Conservation (phyloP, 2,329 filamentous ascomycete genomes). For the Sporothrix brunneoviolacea region DNA sequence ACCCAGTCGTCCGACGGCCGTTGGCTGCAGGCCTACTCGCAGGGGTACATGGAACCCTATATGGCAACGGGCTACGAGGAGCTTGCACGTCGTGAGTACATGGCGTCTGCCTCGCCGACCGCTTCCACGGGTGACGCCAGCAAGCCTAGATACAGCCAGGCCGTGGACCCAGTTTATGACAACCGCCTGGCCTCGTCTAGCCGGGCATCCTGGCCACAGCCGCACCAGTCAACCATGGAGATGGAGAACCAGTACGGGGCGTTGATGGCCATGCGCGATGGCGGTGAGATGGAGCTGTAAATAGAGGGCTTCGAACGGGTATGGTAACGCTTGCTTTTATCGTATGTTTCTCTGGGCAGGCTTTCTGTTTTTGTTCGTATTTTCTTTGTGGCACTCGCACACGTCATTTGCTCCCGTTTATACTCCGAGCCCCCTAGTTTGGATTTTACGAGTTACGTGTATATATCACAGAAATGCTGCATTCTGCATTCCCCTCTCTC, state of each 20-base stretch:
- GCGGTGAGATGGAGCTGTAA: constrained; percentile 17
- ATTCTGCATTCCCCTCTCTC: not conserved
- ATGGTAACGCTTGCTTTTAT: not conserved
- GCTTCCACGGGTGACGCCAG: constrained; percentile 11
- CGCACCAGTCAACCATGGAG: constrained; percentile 51
- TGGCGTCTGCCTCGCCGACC: constrained; percentile 29
- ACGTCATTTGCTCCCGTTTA: not conserved
- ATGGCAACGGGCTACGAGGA: constrained; percentile 76
- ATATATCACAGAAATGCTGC: not conserved
- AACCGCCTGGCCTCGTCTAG: constrained; percentile 20
- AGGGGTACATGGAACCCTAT: constrained; percentile 65
- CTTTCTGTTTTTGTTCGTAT: not conserved
- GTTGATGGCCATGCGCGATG: constrained; percentile 29
- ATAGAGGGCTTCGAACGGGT: not conserved
- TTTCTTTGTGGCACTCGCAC: not conserved
- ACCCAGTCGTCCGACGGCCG: constrained; percentile 47
- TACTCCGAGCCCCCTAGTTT: not conserved
- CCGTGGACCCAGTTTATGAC: constrained; percentile 65
- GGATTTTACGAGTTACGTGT: not conserved
- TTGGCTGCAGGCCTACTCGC: constrained; percentile 36
- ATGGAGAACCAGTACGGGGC: constrained; percentile 67
- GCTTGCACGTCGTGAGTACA: constrained; percentile 57
- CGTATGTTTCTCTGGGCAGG: not conserved
- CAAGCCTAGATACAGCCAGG: constrained; percentile 40
- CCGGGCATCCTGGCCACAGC: constrained; percentile 36